These are phyloP conservation scores for Solanum rostratum DNA, from an alignment of 257 asterid genomes.

Conservation along the genomic window DNA sequence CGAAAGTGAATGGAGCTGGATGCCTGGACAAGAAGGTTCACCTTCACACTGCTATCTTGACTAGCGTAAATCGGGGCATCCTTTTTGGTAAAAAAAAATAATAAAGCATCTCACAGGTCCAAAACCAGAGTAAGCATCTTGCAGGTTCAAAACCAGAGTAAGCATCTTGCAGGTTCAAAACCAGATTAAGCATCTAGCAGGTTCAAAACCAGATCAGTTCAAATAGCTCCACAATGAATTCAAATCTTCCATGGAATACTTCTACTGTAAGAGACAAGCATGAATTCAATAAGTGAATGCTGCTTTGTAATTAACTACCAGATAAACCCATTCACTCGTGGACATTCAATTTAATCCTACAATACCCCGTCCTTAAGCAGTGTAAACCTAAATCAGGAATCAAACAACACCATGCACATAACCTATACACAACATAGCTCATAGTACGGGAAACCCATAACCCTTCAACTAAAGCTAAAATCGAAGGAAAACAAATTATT, in stretches of 20 bases:
- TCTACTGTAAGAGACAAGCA: neutral
- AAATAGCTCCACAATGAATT: neutral
- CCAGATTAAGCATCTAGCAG: no score
- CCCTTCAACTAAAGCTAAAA: neutral
- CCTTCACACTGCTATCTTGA: neutral
- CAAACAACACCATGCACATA: neutral
- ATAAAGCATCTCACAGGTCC: neutral
- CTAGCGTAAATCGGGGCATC: neutral
- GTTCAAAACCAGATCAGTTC: neutral
- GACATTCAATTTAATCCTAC: neutral
- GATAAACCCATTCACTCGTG: neutral
- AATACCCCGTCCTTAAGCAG: neutral
- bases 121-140: no score
- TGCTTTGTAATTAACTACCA: neutral
- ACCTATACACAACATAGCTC: neutral
- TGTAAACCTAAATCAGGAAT: neutral
- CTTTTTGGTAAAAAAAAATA: neutral
- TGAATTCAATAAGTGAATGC: slow-evolving; percentile 40
- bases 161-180: neutral
- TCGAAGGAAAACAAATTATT: neutral
- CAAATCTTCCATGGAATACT: neutral
- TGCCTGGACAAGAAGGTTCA: neutral
- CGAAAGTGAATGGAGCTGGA: neutral
- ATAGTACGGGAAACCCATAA: neutral
- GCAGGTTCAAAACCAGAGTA: no score